Base-by-base conservation (phyloP, 768 basidiomycete species). In the Epithele typhae region DNA sequence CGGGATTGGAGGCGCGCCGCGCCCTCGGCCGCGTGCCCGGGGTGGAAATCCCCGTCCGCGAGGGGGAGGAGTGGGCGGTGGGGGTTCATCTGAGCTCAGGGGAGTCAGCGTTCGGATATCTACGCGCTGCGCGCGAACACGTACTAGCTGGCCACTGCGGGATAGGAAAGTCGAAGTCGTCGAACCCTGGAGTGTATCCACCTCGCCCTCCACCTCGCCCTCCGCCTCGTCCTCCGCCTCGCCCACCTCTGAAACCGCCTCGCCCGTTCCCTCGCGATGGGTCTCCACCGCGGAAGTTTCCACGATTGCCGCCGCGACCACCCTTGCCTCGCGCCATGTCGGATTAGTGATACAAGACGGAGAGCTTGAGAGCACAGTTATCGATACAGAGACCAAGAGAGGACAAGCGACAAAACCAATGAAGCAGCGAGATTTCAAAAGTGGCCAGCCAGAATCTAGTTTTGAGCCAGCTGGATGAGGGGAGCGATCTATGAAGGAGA, bases 131-230 rank as follows among this genome's bases (percentile, higher is more conserved):
- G n/a, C n/a, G n/a, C n/a, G n/a, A n/a, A n/a, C 43, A 60, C 60
- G 37, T 52, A 65, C 64, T 55, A 21, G 52, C 49, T 1, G 55
- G 40, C 62, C 61, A 63, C 40, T 53, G 47, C 46, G 67, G 63
- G 3, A 69, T 46, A 10, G 63, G 54, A 27, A 62, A 61, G 42
- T 63, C 57, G 18, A 56, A 46, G 18, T 60, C 61, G 39, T 54
- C 54, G 18, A 55, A 24, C n/a, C n/a, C n/a, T 11, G 46, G 37
- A 15, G 24, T n/a, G 23, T 51, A 47, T 7, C 55, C 54, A 5
- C 56, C 56, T 21, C 54, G 21, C n/a, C 59, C 35, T 7, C 35
- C 55, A n/a, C 55, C 60, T 40, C 62, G 44, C 0, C 59, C 51
- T 14, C 46, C 33, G 1, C 57, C 56, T 17, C 64, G 56, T 25